phyloP scores from a whole-genome alignment of 768 basidiomycete genomes.

The Suillus luteus region DNA sequence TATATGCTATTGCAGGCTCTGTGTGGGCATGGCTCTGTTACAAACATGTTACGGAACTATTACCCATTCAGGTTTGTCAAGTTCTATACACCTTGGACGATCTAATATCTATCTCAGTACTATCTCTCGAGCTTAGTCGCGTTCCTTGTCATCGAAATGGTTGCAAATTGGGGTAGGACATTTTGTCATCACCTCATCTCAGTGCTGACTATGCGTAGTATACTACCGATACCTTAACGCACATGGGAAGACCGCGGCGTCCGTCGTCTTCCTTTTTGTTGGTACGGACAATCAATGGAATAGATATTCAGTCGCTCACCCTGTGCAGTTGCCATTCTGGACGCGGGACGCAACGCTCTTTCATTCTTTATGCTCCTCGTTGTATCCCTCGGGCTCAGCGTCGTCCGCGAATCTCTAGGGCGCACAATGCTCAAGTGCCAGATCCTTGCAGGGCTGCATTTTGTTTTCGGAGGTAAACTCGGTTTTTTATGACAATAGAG shows the following conservation, averaged over 20 bases:
- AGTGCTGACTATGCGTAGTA: conserved; percentile 41
- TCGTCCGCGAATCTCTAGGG: conserved; percentile 88
- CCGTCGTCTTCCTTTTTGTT: conserved; percentile 91
- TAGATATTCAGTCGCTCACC: conserved; percentile 9
- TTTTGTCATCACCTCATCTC: conserved; percentile 8
- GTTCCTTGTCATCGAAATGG: conserved; percentile 91
- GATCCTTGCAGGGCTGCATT: conserved; percentile 80
- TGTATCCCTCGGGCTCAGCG: conserved; percentile 88
- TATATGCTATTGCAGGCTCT: conserved; percentile 68
- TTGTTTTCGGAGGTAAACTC: conserved; percentile 86
- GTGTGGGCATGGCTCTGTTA: conserved; percentile 88
- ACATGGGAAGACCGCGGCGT: conserved; percentile 70
- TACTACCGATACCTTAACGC: conserved; percentile 96
- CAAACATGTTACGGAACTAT: conserved; percentile 74
- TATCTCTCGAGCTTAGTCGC: conserved; percentile 89
- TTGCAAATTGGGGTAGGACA: conserved; percentile 81
- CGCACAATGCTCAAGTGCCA: conserved; percentile 83
- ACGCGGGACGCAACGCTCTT: conserved; percentile 91
- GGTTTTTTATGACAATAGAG: background rate
- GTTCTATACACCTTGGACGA: background rate
- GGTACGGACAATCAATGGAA: conserved; percentile 48
- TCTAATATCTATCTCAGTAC: conserved; percentile 49
- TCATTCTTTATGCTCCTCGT: conserved; percentile 95
- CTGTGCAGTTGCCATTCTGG: conserved; percentile 83
- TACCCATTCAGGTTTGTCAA: conserved; percentile 77